Percentiles rank a stretch among this genome's conserved stretches.
phyloP scores from a whole-genome alignment of 2,329 filamentous ascomycete genomes.

The Claviceps paspali region DNA sequence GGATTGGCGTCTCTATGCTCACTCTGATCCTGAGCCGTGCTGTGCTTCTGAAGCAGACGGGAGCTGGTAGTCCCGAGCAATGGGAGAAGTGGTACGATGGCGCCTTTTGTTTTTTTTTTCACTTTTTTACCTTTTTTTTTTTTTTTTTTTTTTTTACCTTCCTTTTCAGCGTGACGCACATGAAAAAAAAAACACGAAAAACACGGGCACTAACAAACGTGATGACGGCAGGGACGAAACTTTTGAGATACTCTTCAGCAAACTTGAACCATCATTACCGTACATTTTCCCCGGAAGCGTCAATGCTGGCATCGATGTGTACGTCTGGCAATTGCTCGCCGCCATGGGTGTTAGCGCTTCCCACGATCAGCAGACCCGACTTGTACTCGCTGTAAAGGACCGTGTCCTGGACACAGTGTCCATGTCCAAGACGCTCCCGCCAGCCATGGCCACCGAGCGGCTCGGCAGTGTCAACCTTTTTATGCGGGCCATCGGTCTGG shows the following conservation, averaged over 20 bases:
- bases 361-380: slow-evolving; percentile 84
- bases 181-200: too few species aligned
- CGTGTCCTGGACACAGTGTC: slow-evolving; percentile 90
- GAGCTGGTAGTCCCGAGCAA: slow-evolving; percentile 51
- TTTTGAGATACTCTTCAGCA: slow-evolving; percentile 79
- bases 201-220: slow-evolving; percentile 9
- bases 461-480: slow-evolving; percentile 92
- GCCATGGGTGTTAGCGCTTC: slow-evolving; percentile 87
- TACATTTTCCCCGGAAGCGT: slow-evolving; percentile 86
- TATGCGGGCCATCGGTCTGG: slow-evolving; percentile 96
- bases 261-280: slow-evolving; percentile 67
- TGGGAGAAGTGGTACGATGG: slow-evolving; percentile 61
- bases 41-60: slow-evolving; percentile 78
- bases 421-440: slow-evolving; percentile 76
- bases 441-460: slow-evolving; percentile 69
- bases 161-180: too few species aligned
- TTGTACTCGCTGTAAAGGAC: slow-evolving; percentile 94
- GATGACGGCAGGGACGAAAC: slow-evolving; percentile 42
- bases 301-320: slow-evolving; percentile 80
- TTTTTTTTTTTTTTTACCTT: too few species aligned
- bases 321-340: slow-evolving; percentile 95
- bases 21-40: slow-evolving; percentile 91
- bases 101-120: too few species aligned
- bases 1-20: slow-evolving; percentile 76
- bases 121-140: too few species aligned